These are phyloP conservation scores for Dryadomyces quercivorus DNA, from an alignment of 2,329 filamentous ascomycete genomes.

Conservation along the genomic window DNA sequence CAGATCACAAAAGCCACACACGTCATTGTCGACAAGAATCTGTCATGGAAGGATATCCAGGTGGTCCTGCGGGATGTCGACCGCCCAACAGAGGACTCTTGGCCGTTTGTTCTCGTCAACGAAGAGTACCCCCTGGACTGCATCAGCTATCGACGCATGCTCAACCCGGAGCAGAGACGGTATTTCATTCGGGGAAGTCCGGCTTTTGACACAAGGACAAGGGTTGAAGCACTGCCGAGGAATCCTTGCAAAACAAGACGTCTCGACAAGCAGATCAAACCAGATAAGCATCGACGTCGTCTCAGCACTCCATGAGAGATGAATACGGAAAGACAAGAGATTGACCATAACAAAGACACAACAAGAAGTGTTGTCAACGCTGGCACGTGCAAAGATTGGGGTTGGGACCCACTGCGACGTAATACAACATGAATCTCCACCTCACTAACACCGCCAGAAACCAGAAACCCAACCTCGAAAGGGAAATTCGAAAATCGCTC, in stretches of 20 bases:
- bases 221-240: no score
- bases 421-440: not conserved
- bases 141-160: slow-evolving; percentile 40
- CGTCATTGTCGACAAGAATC: slow-evolving; percentile 60
- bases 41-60: slow-evolving; percentile 53
- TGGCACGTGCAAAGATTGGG: not conserved
- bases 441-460: slow-evolving; percentile 1
- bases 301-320: no score
- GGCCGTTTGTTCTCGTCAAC: slow-evolving; percentile 41
- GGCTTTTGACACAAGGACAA: not conserved
- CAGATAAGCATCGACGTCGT: not conserved
- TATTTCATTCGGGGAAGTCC: slow-evolving; percentile 46
- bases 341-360: no score
- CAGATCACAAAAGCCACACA: slow-evolving; percentile 55
- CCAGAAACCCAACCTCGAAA: not conserved
- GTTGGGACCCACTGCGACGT: not conserved
- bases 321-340: not conserved
- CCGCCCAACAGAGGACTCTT: not conserved
- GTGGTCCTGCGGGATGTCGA: slow-evolving; percentile 32
- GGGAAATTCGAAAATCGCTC: not conserved
- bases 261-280: not conserved
- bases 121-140: slow-evolving; percentile 60
- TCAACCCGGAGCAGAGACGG: slow-evolving; percentile 45
- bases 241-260: not conserved
- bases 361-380: no score